These are phyloP conservation scores for Lepidium aucheri DNA, from an alignment of 345 rosid species.

Conservation along the genomic window DNA sequence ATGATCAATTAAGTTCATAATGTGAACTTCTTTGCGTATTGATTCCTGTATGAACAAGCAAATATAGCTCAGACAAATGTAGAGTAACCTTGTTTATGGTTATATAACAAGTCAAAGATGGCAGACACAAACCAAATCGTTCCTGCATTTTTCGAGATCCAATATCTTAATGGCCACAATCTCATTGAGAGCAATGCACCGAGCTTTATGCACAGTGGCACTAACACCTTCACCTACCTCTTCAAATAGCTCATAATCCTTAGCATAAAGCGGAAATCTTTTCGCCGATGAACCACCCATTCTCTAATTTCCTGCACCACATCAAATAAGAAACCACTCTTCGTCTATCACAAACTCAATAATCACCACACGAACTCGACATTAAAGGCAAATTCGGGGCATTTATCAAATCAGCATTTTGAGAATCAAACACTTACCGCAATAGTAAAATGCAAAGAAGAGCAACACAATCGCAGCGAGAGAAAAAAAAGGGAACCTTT, in stretches of 20 bases:
- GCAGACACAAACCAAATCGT: conserved; percentile 48
- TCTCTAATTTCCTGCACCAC: background rate
- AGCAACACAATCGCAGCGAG: too few relatives aligned
- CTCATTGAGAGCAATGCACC: conserved; percentile 67
- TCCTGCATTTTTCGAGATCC: conserved; percentile 78
- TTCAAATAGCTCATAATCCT: conserved; percentile 65
- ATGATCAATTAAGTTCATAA: too few relatives aligned
- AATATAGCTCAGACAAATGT: background rate
- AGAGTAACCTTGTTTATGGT: background rate
- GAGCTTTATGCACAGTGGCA: conserved; percentile 71
- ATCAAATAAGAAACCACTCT: background rate
- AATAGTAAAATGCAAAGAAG: too few relatives aligned
- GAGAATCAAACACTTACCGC: background rate
- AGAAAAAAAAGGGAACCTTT: too few relatives aligned
- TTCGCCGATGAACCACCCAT: conserved; percentile 34
- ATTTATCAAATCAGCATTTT: background rate
- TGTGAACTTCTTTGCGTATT: too few relatives aligned
- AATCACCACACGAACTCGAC: background rate
- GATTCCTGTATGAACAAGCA: conserved; percentile 43
- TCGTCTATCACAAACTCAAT: background rate
- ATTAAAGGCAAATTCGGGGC: background rate
- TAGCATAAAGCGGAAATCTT: conserved; percentile 50
- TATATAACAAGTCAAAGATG: background rate
- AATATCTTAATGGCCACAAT: conserved; percentile 73
- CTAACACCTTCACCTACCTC: conserved; percentile 88